A percentile compares a stretch with the other conserved stretches of the same genome.
Evolutionary conservation across 345 rosid genomes (phyloP).

Genomic region (Salix udensis): DNA sequence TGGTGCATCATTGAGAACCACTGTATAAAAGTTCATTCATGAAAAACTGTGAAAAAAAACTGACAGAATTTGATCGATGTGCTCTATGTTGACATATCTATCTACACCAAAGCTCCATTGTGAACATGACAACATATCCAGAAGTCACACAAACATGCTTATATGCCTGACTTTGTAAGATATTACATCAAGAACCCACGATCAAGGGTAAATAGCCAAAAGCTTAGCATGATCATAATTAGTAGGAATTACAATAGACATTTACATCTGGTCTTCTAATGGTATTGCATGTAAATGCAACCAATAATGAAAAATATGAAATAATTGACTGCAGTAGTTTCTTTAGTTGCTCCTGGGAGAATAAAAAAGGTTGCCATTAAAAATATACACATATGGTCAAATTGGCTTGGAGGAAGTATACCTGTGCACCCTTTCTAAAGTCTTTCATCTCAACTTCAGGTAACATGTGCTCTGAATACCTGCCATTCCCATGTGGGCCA

Average conservation of each 20-base stretch:
- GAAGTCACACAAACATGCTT: neutral
- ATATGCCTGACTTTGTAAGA: neutral
- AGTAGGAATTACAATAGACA: neutral
- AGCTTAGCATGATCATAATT: neutral
- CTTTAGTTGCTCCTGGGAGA: neutral
- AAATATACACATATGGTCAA: neutral
- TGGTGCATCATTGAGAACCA: conserved; percentile 99
- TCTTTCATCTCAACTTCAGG: conserved; percentile 88
- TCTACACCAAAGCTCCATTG: conserved; percentile 3
- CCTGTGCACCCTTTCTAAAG: conserved; percentile 99
- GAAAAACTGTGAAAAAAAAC: conserved; percentile 2
- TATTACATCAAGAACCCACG: neutral
- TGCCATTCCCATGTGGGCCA: conserved; percentile 97
- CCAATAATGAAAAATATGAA: neutral
- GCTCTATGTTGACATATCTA: neutral
- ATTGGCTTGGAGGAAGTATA: conserved; percentile 19
- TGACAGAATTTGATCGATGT: neutral
- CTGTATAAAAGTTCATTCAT: conserved; percentile 43
- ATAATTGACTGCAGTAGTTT: neutral
- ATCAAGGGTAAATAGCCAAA: neutral
- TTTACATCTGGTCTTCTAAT: neutral
- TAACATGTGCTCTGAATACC: conserved; percentile 93
- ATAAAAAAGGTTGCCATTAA: neutral
- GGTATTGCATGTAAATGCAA: neutral
- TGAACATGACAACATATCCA: neutral